phyloP scores from a whole-genome alignment of 257 asterid genomes.

The Salvia rosmarinus region DNA sequence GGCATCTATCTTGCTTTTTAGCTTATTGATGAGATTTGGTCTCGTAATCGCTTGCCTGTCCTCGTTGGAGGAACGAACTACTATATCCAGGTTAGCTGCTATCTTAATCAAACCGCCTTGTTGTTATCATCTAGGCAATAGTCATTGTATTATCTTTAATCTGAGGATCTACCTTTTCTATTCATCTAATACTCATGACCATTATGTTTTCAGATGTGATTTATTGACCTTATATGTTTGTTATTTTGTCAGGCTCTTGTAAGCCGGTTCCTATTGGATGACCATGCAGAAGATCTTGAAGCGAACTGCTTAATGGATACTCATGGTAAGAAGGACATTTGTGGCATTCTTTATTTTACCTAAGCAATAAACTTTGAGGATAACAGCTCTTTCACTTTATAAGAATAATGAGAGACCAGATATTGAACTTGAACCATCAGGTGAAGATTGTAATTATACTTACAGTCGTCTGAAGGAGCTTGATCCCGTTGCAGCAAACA shows the following conservation, averaged over 20 bases:
- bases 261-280: slow-evolving; percentile 79
- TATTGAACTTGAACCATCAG: slow-evolving; percentile 40
- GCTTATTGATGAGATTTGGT: slow-evolving; percentile 79
- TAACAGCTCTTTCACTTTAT: slow-evolving; percentile 32
- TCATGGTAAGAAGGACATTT: slow-evolving; percentile 49
- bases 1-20: slow-evolving; percentile 35
- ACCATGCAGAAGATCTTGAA: slow-evolving; percentile 57
- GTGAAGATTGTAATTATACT: slow-evolving; percentile 42
- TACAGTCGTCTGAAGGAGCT: slow-evolving; percentile 63
- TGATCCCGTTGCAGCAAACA: slow-evolving; percentile 83
- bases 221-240: slow-evolving; percentile 22
- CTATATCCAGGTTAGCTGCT: slow-evolving; percentile 80
- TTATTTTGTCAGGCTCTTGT: slow-evolving; percentile 73
- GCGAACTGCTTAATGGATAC: slow-evolving; percentile 44
- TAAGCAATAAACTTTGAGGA: neutral
- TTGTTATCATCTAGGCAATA: slow-evolving; percentile 6
- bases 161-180: neutral
- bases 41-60: slow-evolving; percentile 83
- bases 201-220: slow-evolving; percentile 20
- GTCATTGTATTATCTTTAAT: neutral
- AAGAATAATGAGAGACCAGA: slow-evolving; percentile 51
- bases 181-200: neutral
- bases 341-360: slow-evolving; percentile 9
- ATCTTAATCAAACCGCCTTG: neutral
- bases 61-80: slow-evolving; percentile 98